Evolutionary conservation across 2,329 filamentous ascomycete species (phyloP).

Genomic region (Nectriaceae sp.): DNA sequence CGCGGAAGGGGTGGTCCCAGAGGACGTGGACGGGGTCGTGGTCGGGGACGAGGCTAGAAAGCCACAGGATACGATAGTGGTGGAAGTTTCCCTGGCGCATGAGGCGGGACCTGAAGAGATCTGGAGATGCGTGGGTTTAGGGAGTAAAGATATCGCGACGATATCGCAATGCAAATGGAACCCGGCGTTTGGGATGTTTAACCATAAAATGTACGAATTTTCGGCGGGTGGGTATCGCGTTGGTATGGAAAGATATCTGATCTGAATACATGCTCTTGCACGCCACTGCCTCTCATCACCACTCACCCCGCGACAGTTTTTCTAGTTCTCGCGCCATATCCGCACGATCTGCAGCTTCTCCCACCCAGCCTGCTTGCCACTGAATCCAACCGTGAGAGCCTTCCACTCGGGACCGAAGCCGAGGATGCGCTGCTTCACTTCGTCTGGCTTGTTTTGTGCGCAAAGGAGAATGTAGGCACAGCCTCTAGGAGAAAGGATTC

Average conservation of each 20-base stretch:
- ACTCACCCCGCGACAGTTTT: not conserved
- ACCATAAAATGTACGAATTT: slow-evolving; percentile 32
- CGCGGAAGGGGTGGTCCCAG: slow-evolving; percentile 50
- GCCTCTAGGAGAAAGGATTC: slow-evolving; percentile 64
- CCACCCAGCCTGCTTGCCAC: slow-evolving; percentile 89
- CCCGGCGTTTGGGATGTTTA: slow-evolving; percentile 39
- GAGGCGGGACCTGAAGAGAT: not conserved
- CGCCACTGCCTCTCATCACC: slow-evolving; percentile 8
- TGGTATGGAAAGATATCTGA: slow-evolving; percentile 33
- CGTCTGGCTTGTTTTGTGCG: slow-evolving; percentile 81
- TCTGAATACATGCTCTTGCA: slow-evolving; percentile 32
- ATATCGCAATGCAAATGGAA: slow-evolving; percentile 33
- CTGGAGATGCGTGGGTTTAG: no score
- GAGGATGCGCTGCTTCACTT: slow-evolving; percentile 65
- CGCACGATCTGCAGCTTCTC: slow-evolving; percentile 89
- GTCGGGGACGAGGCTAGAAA: slow-evolving; percentile 37
- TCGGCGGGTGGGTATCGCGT: slow-evolving; percentile 29
- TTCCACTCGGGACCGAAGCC: slow-evolving; percentile 62
- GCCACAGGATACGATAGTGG: not conserved
- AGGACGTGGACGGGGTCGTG: slow-evolving; percentile 54
- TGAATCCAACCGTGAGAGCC: slow-evolving; percentile 76
- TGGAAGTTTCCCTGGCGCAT: not conserved
- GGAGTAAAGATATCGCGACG: slow-evolving; percentile 19
- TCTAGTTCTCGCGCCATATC: slow-evolving; percentile 65
- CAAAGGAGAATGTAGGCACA: slow-evolving; percentile 91